phyloP scores from a whole-genome alignment of 179 eudicot species.

The Vitellaria paradoxa region DNA sequence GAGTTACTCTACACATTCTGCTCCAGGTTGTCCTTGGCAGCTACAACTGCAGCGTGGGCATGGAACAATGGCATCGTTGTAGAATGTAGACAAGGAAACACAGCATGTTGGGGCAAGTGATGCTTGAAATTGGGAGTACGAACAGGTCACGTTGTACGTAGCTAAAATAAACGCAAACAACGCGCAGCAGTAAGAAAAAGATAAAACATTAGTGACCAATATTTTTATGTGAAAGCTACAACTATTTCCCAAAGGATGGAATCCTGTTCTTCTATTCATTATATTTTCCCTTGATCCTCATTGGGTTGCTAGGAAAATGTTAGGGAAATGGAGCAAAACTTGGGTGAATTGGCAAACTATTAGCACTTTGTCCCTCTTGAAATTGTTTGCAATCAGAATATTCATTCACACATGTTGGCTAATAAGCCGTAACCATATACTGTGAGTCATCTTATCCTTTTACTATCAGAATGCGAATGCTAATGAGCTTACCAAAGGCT shows the following conservation, averaged over 20 bases:
- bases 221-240: neutral
- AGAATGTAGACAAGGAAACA: slow-evolving; percentile 88
- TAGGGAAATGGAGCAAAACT: too few species aligned
- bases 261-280: neutral
- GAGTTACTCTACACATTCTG: slow-evolving; percentile 60
- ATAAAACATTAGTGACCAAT: neutral
- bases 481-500: slow-evolving; percentile 50
- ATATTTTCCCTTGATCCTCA: too few species aligned
- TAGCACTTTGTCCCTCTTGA: too few species aligned
- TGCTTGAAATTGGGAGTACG: slow-evolving; percentile 72
- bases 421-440: too few species aligned
- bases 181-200: neutral
- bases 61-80: slow-evolving; percentile 50
- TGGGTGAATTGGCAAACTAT: too few species aligned
- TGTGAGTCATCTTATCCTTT: too few species aligned
- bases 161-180: slow-evolving; percentile 34
- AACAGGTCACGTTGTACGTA: slow-evolving; percentile 66
- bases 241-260: neutral
- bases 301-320: too few species aligned
- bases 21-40: slow-evolving; percentile 57
- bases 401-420: too few species aligned
- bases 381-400: too few species aligned
- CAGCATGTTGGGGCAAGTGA: slow-evolving; percentile 78
- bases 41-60: slow-evolving; percentile 81
- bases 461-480: too few species aligned